These are phyloP conservation scores for Aphanocladium album DNA, from an alignment of 2,329 filamentous ascomycete species.

Conservation along the genomic window DNA sequence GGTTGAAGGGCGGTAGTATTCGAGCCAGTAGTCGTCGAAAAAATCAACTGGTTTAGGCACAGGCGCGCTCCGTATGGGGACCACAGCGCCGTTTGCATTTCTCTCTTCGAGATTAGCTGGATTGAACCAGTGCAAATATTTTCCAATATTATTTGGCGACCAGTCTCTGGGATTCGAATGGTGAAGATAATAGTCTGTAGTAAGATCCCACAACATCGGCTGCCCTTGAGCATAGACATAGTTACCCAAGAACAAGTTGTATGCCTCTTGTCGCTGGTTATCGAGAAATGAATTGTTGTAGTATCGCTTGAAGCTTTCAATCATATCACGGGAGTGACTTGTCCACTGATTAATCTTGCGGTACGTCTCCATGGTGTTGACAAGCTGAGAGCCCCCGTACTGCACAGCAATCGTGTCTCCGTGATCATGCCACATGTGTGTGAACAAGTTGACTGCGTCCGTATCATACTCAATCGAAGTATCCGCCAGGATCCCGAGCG, in stretches of 20 bases:
- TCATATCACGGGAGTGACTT: conserved; percentile 95
- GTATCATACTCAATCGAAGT: conserved; percentile 86
- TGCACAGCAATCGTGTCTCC: conserved; percentile 97
- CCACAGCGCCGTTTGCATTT: conserved; percentile 1
- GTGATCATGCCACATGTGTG: conserved; percentile 97
- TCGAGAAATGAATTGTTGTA: conserved; percentile 99
- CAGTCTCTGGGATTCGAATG: conserved; percentile 77
- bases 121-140: conserved; percentile 89
- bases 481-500: conserved; percentile 77
- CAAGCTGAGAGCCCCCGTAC: conserved; percentile 93
- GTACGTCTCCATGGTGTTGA: conserved; percentile 99
- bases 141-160: conserved; percentile 54
- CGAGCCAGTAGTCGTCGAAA: conserved; percentile 94
- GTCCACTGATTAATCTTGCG: conserved; percentile 99
- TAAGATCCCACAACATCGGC: conserved; percentile 94
- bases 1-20: conserved; percentile 87
- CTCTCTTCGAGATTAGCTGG: conserved; percentile 48
- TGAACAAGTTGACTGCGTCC: conserved; percentile 92
- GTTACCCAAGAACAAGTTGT: conserved; percentile 94
- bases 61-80: conserved; percentile 32
- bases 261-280: conserved; percentile 95
- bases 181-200: conserved; percentile 94
- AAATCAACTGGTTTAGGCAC: conserved; percentile 46
- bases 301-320: conserved; percentile 97
- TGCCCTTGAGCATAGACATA: conserved; percentile 84